These are phyloP conservation scores for Acacia melanoxylon DNA, from an alignment of 306 rosid genomes.

Conservation along the genomic window DNA sequence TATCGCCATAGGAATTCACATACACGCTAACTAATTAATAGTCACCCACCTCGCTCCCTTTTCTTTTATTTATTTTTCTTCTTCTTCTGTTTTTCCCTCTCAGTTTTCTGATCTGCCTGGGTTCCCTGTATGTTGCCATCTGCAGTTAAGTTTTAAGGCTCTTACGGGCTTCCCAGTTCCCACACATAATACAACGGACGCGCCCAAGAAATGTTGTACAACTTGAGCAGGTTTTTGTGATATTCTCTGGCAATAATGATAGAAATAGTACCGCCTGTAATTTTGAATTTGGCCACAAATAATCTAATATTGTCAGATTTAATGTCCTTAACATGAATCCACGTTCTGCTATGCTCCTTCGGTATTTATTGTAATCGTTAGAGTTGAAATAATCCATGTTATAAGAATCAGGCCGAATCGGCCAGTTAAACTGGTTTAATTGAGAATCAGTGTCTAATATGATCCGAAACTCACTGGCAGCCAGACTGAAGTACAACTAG, in stretches of 20 bases:
- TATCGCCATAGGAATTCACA: conserved; percentile 85
- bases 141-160: neutral
- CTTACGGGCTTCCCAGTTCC: neutral
- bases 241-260: neutral
- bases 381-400: neutral
- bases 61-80: neutral
- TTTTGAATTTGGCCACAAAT: neutral
- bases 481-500: neutral
- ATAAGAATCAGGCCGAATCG: too few species aligned
- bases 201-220: neutral
- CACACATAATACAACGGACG: neutral
- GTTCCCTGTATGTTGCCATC: neutral
- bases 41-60: neutral
- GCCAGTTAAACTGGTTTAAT: too few species aligned
- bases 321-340: neutral
- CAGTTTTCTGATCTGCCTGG: neutral
- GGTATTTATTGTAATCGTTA: neutral
- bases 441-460: too few species aligned
- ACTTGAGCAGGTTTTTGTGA: neutral
- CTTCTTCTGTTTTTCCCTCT: neutral
- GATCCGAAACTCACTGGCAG: neutral
- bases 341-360: neutral
- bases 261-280: neutral
- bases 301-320: neutral
- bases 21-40: conserved; percentile 51